These are phyloP conservation scores for Rutstroemia sydowiana DNA, from an alignment of 2,329 filamentous ascomycete genomes.

Conservation along the genomic window DNA sequence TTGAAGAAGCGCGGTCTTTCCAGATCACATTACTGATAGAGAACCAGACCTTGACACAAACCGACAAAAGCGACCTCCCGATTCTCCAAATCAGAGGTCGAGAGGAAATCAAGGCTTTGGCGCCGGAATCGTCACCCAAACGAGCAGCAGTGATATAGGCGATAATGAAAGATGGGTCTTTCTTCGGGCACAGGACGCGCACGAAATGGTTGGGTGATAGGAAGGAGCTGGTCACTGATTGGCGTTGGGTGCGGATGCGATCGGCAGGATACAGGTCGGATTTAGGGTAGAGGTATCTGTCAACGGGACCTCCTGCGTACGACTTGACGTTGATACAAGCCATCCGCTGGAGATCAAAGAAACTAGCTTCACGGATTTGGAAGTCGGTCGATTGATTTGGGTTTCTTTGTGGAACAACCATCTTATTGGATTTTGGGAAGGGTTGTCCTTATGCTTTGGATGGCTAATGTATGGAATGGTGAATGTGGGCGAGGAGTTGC, in stretches of 20 bases:
- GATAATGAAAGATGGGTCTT: conserved; percentile 10
- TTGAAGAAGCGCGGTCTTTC: conserved; percentile 15
- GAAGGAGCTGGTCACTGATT: conserved; percentile 8
- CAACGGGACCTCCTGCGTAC: conserved; percentile 14
- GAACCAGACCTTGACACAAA: conserved; percentile 10
- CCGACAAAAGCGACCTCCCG: conserved; percentile 8
- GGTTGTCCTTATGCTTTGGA: no score
- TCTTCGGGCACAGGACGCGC: conserved; percentile 14
- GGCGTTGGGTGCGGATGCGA: conserved; percentile 4
- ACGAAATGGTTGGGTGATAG: conserved; percentile 7
- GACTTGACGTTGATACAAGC: conserved; percentile 7
- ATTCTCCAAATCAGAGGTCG: neutral
- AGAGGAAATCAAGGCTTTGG: neutral
- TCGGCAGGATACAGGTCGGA: conserved; percentile 12
- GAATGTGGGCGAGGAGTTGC: no score
- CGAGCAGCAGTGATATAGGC: conserved; percentile 18
- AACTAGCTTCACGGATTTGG: conserved; percentile 12
- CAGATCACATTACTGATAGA: conserved; percentile 9
- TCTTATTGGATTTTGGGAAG: neutral
- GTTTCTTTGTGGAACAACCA: neutral
- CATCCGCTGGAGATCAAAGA: conserved; percentile 14
- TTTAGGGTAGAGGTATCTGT: conserved; percentile 12
- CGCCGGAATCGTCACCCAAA: conserved; percentile 17
- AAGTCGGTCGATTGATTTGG: neutral
- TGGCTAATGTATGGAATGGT: no score